These are phyloP conservation scores for Radiomyces spectabilis DNA, from an alignment of 192 early-diverging fungal species.

Conservation along the genomic window DNA sequence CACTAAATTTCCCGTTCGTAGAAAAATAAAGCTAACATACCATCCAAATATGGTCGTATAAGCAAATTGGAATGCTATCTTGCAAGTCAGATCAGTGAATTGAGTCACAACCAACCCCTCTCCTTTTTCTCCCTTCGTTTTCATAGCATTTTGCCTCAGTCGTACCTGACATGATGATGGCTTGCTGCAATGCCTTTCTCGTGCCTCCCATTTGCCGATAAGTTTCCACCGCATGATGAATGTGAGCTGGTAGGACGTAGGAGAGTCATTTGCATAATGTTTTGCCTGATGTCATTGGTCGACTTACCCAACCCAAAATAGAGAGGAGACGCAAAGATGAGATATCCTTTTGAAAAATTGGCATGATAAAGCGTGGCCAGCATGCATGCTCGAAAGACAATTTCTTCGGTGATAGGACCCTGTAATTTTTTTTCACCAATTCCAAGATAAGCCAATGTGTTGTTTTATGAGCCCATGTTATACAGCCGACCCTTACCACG, in stretches of 20 bases:
- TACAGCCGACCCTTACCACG: conserved; percentile 41
- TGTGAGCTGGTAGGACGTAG: conserved; percentile 39
- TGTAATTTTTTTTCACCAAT: conserved; percentile 11
- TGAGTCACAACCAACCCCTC: too few relatives aligned
- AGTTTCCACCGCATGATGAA: conserved; percentile 60
- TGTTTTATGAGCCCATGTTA: too few relatives aligned
- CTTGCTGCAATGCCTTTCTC: conserved; percentile 25
- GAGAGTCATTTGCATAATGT: not conserved
- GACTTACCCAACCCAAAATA: conserved; percentile 68
- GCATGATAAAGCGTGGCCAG: conserved; percentile 40
- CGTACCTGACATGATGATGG: conserved; percentile 23
- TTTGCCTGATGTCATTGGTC: not conserved
- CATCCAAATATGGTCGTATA: conserved; percentile 80
- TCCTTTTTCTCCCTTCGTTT: too few relatives aligned
- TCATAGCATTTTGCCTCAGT: not conserved
- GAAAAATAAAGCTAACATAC: conserved; percentile 60
- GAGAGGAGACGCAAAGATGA: conserved; percentile 53
- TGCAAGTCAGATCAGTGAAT: too few relatives aligned
- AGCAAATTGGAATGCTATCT: conserved; percentile 50
- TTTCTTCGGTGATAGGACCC: conserved; percentile 70
- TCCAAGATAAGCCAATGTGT: not conserved
- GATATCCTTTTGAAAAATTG: conserved; percentile 19
- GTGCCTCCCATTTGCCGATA: conserved; percentile 36
- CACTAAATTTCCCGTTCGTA: conserved; percentile 48
- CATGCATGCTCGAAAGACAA: conserved; percentile 68